Base-by-base conservation (phyloP, 2,329 filamentous ascomycete genomes). In the Alternaria dauci region DNA sequence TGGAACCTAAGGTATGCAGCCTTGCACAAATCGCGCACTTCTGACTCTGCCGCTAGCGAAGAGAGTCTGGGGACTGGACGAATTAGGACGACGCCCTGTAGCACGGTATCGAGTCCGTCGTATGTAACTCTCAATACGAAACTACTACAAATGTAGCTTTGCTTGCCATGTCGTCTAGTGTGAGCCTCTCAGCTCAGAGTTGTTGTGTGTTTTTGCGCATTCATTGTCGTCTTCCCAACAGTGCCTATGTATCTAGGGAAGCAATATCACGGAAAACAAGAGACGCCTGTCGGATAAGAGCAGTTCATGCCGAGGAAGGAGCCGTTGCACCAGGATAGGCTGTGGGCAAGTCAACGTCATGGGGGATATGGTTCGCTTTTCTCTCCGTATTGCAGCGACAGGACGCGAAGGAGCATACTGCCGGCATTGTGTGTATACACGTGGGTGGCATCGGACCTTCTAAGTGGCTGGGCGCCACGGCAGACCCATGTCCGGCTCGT, bases 391-490 rank as follows among this genome's bases (percentile, higher is more conserved):
- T 59, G 26, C 55, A 55, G 55, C 50, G 56, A 42, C 56, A 54
- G 57, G 26, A 53, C 53, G 55, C 50, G 56, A 42, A 59, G 59
- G 59, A 56, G 20, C 42, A 54, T 47, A n/a, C 58, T 48, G 46
- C 44, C 52, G 50, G 41, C 47, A 51, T 28, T 26, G 34, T 47
- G 46, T 39, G 46, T 53, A 58, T 63, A 71, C 69, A 68, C 69
- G 69, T 63, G 63, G 52, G 44, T 30, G 46, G 51, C 57, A 23
- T 56, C 57, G 52, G 57, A 52, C 61, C 50, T 65, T 62, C 59
- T 62, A 56, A 65, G 65, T 71, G 68, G 69, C 56, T 59, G 54
- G 61, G 44, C 56, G 59, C 58, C 52, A 57, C 52, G 58, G 47
- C 47, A 47, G 50, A 38, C 48, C 59, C 56, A 52, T 67, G 44